Evolutionary conservation across 768 basidiomycete genomes (phyloP).

Genomic region (Coprinopsis cinerea): DNA sequence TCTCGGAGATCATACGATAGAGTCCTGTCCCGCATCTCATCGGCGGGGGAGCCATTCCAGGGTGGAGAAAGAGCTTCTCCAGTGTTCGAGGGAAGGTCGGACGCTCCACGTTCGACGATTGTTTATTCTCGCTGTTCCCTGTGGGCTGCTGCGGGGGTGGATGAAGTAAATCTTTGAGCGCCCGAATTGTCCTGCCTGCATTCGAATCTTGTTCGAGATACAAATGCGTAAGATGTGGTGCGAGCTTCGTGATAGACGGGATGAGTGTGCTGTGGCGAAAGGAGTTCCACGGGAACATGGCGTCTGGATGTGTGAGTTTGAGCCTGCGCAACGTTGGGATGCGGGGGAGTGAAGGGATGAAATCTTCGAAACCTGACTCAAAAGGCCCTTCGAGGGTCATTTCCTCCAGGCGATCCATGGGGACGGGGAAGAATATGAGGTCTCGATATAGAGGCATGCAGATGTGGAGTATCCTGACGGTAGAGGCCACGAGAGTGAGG

Average conservation of each 20-base stretch:
- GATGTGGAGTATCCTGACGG: constrained; percentile 10
- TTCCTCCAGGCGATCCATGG: constrained; percentile 11
- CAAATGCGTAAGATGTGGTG: constrained; percentile 12
- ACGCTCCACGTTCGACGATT: background rate
- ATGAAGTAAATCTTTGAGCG: constrained; percentile 7
- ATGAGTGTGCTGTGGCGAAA: constrained; percentile 7
- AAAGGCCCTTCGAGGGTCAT: constrained; percentile 12
- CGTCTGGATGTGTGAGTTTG: constrained; percentile 9
- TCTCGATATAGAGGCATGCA: constrained; percentile 8
- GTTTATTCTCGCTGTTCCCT: background rate
- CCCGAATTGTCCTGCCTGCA: constrained; percentile 1
- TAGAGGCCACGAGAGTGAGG: constrained; percentile 8
- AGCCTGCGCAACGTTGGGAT: constrained; percentile 11
- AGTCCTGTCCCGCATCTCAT: constrained; percentile 9
- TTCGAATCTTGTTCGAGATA: constrained; percentile 4
- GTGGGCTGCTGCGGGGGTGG: too few relatives aligned
- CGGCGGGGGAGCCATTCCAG: constrained; percentile 3
- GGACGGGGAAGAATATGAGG: constrained; percentile 11
- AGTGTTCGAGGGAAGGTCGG: constrained; percentile 9
- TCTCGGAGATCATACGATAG: background rate
- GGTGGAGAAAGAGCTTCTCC: constrained; percentile 10
- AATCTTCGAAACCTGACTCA: constrained; percentile 9
- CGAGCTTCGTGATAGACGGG: constrained; percentile 8
- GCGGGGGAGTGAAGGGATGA: constrained; percentile 7
- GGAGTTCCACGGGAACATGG: background rate